A percentile compares a stretch with the other conserved stretches of the same genome.
These are phyloP conservation scores for Populus hybrid DNA, from an alignment of 441 rosid species.

Conservation along the genomic window DNA sequence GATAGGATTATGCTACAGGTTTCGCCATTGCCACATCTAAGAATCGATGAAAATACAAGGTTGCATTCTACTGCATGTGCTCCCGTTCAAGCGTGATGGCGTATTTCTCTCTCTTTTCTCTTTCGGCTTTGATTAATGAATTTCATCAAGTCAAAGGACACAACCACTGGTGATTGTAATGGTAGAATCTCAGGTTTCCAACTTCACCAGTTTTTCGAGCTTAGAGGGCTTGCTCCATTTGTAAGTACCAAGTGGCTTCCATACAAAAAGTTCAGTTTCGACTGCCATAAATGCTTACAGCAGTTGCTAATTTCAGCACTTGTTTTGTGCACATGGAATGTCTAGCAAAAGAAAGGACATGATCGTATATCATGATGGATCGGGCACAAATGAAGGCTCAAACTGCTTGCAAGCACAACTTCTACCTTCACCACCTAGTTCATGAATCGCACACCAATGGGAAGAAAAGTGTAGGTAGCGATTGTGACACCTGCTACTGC, in stretches of 20 bases:
- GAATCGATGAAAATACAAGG: background rate
- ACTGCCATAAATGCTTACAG: too few relatives aligned
- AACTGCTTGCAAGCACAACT: constrained; percentile 2
- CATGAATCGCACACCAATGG: constrained; percentile 13
- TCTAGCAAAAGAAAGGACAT: background rate
- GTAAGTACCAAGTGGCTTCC: background rate
- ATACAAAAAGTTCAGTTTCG: background rate
- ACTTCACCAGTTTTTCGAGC: background rate
- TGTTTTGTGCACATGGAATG: background rate
- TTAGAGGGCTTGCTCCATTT: background rate
- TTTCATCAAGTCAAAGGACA: background rate
- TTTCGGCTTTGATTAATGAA: background rate
- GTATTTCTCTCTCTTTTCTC: background rate
- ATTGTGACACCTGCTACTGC: constrained; percentile 21
- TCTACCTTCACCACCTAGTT: constrained; percentile 6
- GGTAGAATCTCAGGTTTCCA: background rate
- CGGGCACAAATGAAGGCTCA: constrained; percentile 26
- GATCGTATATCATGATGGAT: constrained; percentile 20
- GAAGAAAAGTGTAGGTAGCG: constrained; percentile 3
- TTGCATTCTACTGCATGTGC: background rate
- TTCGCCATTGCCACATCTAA: background rate
- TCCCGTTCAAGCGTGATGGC: background rate
- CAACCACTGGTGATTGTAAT: background rate
- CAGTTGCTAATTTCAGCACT: background rate
- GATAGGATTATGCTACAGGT: background rate